Percentiles rank a stretch among this genome's conserved stretches.
phyloP scores from a whole-genome alignment of 1,284 basidiomycete genomes.

The Phylloboletellus chloephorus region DNA sequence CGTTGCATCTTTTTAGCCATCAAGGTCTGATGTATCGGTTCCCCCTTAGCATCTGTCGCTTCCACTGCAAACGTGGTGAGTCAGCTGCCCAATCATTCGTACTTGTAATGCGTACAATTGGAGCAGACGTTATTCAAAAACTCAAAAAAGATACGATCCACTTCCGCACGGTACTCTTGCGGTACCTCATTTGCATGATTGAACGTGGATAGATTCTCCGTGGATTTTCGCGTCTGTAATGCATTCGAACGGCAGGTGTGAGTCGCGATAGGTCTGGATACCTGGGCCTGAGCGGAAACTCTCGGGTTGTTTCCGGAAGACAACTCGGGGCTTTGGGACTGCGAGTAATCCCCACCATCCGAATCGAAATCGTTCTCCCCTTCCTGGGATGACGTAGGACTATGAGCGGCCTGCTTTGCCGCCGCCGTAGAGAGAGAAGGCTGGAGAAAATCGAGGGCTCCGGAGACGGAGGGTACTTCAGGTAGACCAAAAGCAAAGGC shows the following conservation, averaged over 20 bases:
- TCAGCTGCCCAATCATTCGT: conserved; percentile 8
- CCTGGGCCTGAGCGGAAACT: conserved; percentile 18
- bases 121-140: conserved; percentile 89
- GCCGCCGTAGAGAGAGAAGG: conserved; percentile 14
- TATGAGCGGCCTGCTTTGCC: conserved; percentile 22
- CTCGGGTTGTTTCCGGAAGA: conserved; percentile 24
- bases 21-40: conserved; percentile 95
- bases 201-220: conserved; percentile 28
- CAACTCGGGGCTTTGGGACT: conserved; percentile 30
- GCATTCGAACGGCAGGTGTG: conserved; percentile 19
- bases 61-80: conserved; percentile 59
- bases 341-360: conserved; percentile 31
- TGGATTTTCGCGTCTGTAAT: conserved; percentile 24
- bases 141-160: conserved; percentile 89
- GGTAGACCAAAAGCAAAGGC: conserved; percentile 43
- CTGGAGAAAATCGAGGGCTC: conserved; percentile 31
- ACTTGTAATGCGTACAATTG: conserved; percentile 59
- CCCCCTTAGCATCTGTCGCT: conserved; percentile 88
- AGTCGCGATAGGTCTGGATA: conserved; percentile 23
- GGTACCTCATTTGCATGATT: conserved; percentile 63
- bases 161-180: conserved; percentile 72
- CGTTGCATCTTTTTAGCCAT: conserved; percentile 99
- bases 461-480: conserved; percentile 24
- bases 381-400: conserved; percentile 36
- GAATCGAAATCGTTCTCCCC: conserved; percentile 42